Percentiles rank a stretch among this genome's conserved stretches.
Evolutionary conservation across 371 early-diverging fungal species (phyloP).

Genomic region (Nematocida ironsii): DNA sequence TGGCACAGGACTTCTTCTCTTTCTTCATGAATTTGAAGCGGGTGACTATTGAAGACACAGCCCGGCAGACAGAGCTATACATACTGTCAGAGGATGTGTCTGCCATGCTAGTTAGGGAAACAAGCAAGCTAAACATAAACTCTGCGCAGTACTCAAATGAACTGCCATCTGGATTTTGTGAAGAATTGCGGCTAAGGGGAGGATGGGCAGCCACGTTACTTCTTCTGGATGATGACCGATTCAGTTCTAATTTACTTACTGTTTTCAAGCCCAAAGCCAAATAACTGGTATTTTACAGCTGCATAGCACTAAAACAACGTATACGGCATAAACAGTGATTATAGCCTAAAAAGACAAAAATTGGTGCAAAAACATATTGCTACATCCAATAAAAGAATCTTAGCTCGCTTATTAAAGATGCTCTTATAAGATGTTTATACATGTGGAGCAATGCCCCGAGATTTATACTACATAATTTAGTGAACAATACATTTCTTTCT

Average conservation of each 20-base stretch:
- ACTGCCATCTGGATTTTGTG: constrained; percentile 4
- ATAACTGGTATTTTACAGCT: no score
- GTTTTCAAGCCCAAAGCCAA: constrained; percentile 18
- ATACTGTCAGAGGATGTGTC: constrained; percentile 28
- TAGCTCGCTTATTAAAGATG: no score
- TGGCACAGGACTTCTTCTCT: constrained; percentile 30
- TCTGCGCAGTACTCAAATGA: constrained; percentile 37
- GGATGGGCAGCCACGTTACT: constrained; percentile 48
- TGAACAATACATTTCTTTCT: no score
- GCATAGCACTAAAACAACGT: no score
- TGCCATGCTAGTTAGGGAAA: constrained; percentile 14
- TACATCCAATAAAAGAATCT: no score
- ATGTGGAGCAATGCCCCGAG: no score
- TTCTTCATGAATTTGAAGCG: constrained; percentile 42
- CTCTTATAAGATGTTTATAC: no score
- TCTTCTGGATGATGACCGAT: constrained; percentile 50
- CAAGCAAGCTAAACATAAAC: constrained; percentile 27
- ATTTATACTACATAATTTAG: no score
- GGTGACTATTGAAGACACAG: neutral
- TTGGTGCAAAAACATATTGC: no score
- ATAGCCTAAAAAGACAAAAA: no score
- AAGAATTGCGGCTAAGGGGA: constrained; percentile 5
- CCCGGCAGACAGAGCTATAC: constrained; percentile 18
- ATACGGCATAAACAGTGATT: no score
- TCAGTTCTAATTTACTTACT: constrained; percentile 41